A percentile compares a stretch with the other conserved stretches of the same genome.
These are phyloP conservation scores for Tuber microsphaerosporum DNA, from an alignment of 495 filamentous ascomycete species.

Conservation along the genomic window DNA sequence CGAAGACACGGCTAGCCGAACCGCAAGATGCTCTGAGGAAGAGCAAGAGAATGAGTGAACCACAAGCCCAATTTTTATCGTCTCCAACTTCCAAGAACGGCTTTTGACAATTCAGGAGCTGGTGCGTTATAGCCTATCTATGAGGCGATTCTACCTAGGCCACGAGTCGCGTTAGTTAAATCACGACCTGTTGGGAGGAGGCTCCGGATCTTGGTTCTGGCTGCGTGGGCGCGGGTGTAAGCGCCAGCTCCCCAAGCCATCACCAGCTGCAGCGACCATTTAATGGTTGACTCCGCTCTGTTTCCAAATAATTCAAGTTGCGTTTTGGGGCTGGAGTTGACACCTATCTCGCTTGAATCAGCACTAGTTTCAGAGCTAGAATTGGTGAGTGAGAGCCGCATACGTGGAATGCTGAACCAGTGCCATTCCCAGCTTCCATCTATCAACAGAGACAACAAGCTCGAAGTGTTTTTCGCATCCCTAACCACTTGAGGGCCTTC, in stretches of 20 bases:
- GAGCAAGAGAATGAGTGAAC: not conserved
- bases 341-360: slow-evolving; percentile 9
- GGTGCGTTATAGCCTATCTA: slow-evolving; percentile 31
- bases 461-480: slow-evolving; percentile 24
- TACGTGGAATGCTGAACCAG: slow-evolving; percentile 33
- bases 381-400: not conserved
- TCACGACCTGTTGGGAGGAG: not conserved
- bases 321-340: slow-evolving; percentile 20
- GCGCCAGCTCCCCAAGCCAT: slow-evolving; percentile 27
- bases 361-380: not conserved
- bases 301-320: slow-evolving; percentile 30
- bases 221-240: slow-evolving; percentile 22
- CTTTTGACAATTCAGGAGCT: slow-evolving; percentile 21
- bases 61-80: slow-evolving; percentile 23
- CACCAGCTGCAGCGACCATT: slow-evolving; percentile 32
- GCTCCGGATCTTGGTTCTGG: slow-evolving; percentile 11
- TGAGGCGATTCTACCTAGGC: slow-evolving; percentile 31
- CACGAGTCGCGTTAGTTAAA: not conserved
- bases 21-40: not conserved
- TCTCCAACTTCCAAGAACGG: slow-evolving; percentile 27
- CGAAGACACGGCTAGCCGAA: not conserved
- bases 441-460: slow-evolving; percentile 7
- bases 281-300: slow-evolving; percentile 34
- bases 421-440: slow-evolving; percentile 24
- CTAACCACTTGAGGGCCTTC: slow-evolving; percentile 26